Evolutionary conservation across 2,329 filamentous ascomycete genomes (phyloP).

Genomic region (Xylariaceae sp.): DNA sequence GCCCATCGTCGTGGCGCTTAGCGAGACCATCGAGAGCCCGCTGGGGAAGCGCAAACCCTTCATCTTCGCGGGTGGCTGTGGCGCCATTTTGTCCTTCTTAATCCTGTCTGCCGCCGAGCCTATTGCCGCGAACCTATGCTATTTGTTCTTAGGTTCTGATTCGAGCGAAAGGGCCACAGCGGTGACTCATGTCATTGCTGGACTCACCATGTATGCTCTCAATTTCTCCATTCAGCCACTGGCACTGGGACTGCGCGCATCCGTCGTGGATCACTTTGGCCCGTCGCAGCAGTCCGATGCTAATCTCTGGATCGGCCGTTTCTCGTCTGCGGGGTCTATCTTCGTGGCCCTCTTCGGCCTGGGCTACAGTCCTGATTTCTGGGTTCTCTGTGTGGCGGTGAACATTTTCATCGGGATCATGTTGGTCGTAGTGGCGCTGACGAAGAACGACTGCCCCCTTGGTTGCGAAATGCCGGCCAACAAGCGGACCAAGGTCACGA

Average conservation of each 20-base stretch:
- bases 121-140: background rate
- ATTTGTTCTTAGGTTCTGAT: background rate
- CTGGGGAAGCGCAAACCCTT: constrained; percentile 3
- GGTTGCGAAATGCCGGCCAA: background rate
- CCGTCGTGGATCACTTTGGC: constrained; percentile 4
- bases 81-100: constrained; percentile 3
- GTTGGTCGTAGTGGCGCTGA: constrained; percentile 3
- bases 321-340: background rate
- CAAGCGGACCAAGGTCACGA: background rate
- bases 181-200: background rate
- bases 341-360: constrained; percentile 1
- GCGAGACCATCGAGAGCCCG: background rate
- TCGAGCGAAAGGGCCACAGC: background rate
- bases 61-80: constrained; percentile 1
- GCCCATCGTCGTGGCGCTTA: background rate
- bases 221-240: constrained; percentile 5
- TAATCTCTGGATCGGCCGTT: constrained; percentile 2
- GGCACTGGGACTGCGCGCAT: constrained; percentile 2
- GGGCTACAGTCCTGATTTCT: constrained; percentile 1
- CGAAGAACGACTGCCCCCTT: background rate
- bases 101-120: background rate
- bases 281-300: constrained; percentile 1
- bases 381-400: background rate
- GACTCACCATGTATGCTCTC: constrained; percentile 2
- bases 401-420: background rate